Base-by-base conservation (phyloP, 2,329 filamentous ascomycete species). In the Colletotrichum abscissum region DNA sequence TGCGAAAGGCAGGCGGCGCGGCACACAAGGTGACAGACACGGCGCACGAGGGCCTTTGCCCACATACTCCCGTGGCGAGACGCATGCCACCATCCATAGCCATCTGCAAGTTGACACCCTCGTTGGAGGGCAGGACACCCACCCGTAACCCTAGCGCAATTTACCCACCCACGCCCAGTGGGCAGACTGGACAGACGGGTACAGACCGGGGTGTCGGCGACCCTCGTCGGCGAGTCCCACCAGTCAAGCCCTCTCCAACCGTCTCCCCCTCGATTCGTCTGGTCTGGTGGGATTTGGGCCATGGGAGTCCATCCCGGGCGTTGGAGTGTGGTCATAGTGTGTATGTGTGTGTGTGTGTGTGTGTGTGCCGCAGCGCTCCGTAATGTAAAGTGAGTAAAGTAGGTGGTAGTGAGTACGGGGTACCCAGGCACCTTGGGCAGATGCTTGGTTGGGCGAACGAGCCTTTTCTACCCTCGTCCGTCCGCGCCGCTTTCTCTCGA, bases 391-490 rank as follows among this genome's bases (percentile, higher is more conserved):
- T 49, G 19, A 49, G 42, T n/a, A 62, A n/a, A 46, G 59, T 49
- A 62, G 64, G 64, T 63, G 52, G 69, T 56, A 58, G 67, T 59
- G 55, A 57, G 33, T 72, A 72, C 57, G 52, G 69, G 49, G 67
- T 70, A 62, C 71, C 71, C 62, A 70, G 55, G 71, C 38, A 66
- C 71, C 71, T 52, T 56, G 66, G 58, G 49, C 67, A 70, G 42
- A 57, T 57, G 66, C 35, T 63, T 59, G 57, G 65, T 66, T 73
- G 57, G 65, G 73, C 73, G 64, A 69, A 69, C 30, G 69, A 65
- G 63, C 70, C 73, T 73, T 74, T 72, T 73, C 64, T 73, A 74
- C 73, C 70, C 70, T 72, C 72, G 69, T 63, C 67, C 63, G 38
- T 72, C 69, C 72, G 30, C 63, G 58, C 63, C 68, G 54, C 58